Evolutionary conservation across 1,139 yeast genomes (phyloP).

Genomic region (Trichomonascaceae sp.): DNA sequence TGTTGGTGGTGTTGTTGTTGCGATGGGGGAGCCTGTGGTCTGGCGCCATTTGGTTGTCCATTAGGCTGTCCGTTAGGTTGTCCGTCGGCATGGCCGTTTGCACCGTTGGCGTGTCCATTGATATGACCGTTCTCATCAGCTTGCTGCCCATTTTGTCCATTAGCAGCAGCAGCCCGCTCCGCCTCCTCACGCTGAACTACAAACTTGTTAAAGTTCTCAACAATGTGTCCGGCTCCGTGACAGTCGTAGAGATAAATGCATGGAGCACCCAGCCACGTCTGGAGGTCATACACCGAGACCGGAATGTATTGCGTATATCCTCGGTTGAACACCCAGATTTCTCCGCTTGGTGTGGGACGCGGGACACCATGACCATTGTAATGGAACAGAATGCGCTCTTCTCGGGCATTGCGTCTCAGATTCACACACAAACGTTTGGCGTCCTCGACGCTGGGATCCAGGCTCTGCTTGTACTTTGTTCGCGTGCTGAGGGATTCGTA

Average conservation of each 20-base stretch:
- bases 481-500: constrained; percentile 81
- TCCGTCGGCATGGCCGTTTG: constrained; percentile 4
- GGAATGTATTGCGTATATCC: constrained; percentile 98
- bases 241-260: constrained; percentile 93
- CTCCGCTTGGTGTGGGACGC: constrained; percentile 94
- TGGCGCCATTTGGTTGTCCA: constrained; percentile 25
- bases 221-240: constrained; percentile 88
- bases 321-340: constrained; percentile 94
- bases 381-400: constrained; percentile 73
- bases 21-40: too few relatives aligned
- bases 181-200: constrained; percentile 86
- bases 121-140: too few relatives aligned
- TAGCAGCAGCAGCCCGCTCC: constrained; percentile 38
- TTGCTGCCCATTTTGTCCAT: constrained; percentile 30
- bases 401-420: constrained; percentile 79
- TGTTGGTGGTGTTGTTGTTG: too few relatives aligned
- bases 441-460: constrained; percentile 95
- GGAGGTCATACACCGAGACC: constrained; percentile 81
- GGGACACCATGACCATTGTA: constrained; percentile 99
- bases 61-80: constrained; percentile 13
- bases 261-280: constrained; percentile 97
- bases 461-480: constrained; percentile 77
- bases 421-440: constrained; percentile 86
- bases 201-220: constrained; percentile 77
- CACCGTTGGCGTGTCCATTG: constrained; percentile 8